Base-by-base conservation (phyloP, 2,329 filamentous ascomycete species). In the Coleophoma cylindrospora region DNA sequence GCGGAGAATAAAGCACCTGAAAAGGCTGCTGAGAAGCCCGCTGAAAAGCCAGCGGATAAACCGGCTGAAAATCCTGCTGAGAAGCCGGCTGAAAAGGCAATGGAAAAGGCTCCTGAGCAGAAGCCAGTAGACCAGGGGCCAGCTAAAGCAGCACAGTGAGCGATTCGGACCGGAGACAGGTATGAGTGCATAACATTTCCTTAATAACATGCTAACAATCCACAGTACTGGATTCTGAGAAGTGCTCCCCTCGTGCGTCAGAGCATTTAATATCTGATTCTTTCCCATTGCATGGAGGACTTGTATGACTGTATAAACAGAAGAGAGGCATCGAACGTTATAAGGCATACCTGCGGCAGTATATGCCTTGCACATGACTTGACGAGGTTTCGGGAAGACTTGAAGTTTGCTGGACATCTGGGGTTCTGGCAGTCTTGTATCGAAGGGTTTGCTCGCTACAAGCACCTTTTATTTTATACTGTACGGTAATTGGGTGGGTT, bases 401-500 rank as follows among this genome's bases (percentile, higher is more conserved):
- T 44, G 3, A 27, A 13, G 32, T 15, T 33, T 44, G 41, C 27
- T 44, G 27, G 27, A 27, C 27, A 27, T 27, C 27, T 27, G 27
- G 27, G 27, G 27, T 27, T 27, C 27, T 27, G 4, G 27, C 17
- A 41, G 19, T 41, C 38, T 41, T 41, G 40, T 41, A 41, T 13
- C 40, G 40, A 41, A 22, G 17, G 40, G n/a, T 11, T 41, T 6
- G n/a, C 15, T 41, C 22, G 40, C 40, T 41, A 17, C 17, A 41
- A 15, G 27, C 27, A 7, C 27, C 27, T 27, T 27, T 27, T 27
- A 27, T 27, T 27, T 27, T 13, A 21, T 15, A 44, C 27, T 14
- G 41, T 44, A 44, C 41, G 22, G 41, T 44, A 44, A 44, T 44
- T 44, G 22, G 41, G 41, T 12, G n/a, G 41, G 22, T 15, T 15